Evolutionary conservation across 768 basidiomycete species (phyloP), one percentile per base, ranked within the genome.

Genomic region (Hemileccinum rubropunctum): DNA sequence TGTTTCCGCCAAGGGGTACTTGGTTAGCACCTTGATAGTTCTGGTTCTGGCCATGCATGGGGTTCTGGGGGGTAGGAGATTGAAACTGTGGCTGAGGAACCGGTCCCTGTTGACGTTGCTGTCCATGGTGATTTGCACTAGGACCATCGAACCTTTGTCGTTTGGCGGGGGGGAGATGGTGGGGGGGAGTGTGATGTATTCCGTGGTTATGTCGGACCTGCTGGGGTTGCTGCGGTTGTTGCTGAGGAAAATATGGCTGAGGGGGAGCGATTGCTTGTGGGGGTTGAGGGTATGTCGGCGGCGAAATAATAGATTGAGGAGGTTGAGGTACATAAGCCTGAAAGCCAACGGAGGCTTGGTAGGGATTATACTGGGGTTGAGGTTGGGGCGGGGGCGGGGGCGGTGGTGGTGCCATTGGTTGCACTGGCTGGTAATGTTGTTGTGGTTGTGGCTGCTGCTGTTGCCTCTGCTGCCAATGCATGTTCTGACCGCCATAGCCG

Each of bases 81-180:
- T 66, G 58, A 45, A 87, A 87, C 54, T 85, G 86, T 3, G 84
- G 83, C 57, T 77, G 87, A 34, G 77, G 78, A n/a, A 73, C 75
- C 17, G 72, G 73, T 14, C 75, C 76, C 13, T 74, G 78, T 26
- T 77, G 79, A 37, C 61, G 60, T 42, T 68, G 66, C 53, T 76
- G 79, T 21, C 55, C 61, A 18, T 69, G 68, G 18, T 66, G 59
- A 57, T 71, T 74, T 48, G 77, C 77, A 53, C 72, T 79, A 2
- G 88, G 88, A 5, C 84, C 85, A 64, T 95, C 94, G 62, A 94
- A 94, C 37, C 92, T 81, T 58, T 86, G 91, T 46, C 94, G 76
- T 67, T 97, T 97, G 2, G 92, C 92, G 3, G 94, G 93, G 9
- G 94, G 94, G n/a, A 85, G 74, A 61, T 91, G 86, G 58, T 88